Base-by-base conservation (phyloP, 2,329 filamentous ascomycete genomes). In the Aspergillus ochraceoroseus region DNA sequence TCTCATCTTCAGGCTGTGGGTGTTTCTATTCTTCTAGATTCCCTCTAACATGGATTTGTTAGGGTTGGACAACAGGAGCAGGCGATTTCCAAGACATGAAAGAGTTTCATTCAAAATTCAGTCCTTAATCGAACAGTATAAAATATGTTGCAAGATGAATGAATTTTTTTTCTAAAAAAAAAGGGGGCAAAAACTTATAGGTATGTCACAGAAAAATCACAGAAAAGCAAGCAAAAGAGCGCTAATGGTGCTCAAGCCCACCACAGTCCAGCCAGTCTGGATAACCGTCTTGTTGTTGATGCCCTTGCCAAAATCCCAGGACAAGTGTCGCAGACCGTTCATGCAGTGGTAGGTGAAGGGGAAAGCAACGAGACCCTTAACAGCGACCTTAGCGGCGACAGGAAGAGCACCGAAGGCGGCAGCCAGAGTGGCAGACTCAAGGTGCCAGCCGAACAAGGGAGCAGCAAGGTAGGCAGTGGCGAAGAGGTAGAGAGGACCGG, bases 391-490 rank as follows among this genome's bases (percentile, higher is more conserved):
- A 18, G 71, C 70, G 11, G 70, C 65, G 7, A 78, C 46, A 1
- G 81, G 80, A 63, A 80, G 75, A 29, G 75, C 70, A 5, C 73
- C 82, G 58, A 86, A 81, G 15, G 75, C 71, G 22, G 80, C 80
- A 5, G 79, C 80, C 56, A 86, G 63, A 14, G 72, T 75, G 14
- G 76, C 75, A 18, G 72, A 77, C 63, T 83, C 81, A 37, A 86
- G 64, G 59, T 85, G 79, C 75, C 77, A 82, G 51, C 83, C 89
- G 39, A 87, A 66, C 29, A 84, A 68, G 4, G 89, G 89, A 0
- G 87, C 82, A 51, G 77, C 77, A 47, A 95, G 82, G 75, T 95
- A 95, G 39, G 83, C 79, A 52, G 80, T 67, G 49, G 84, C 81
- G 73, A 87, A 95, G 63, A 79, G 66, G 76, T 95, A 95, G 49